A percentile compares a stretch with the other conserved stretches of the same genome.
phyloP scores from a whole-genome alignment of 441 rosid species.

The Populus hybrid region DNA sequence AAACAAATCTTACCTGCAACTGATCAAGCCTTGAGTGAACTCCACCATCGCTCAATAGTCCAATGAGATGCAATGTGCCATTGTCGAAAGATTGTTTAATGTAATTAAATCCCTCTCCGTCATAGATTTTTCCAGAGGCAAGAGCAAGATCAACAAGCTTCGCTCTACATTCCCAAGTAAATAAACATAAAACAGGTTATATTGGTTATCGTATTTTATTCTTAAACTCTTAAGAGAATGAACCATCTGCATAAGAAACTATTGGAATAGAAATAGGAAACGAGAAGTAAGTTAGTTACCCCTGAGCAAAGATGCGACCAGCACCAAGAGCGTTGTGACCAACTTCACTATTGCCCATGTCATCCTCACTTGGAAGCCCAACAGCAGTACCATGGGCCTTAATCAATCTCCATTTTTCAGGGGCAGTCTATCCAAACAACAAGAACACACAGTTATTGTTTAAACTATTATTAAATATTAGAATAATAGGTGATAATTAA shows the following conservation, averaged over 20 bases:
- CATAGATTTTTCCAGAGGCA: conserved; percentile 83
- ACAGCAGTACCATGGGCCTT: conserved; percentile 91
- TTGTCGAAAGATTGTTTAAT: conserved; percentile 52
- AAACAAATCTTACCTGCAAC: conserved; percentile 46
- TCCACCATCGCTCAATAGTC: conserved; percentile 92
- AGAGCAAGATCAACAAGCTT: conserved; percentile 92
- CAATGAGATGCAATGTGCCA: conserved; percentile 82
- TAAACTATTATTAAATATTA: no score
- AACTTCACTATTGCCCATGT: conserved; percentile 99
- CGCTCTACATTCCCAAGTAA: conserved; percentile 49
- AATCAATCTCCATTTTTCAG: conserved; percentile 80
- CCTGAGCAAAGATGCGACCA: conserved; percentile 92
- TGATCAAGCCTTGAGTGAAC: conserved; percentile 97
- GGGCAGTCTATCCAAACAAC: conserved; percentile 42
- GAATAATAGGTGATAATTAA: neutral
- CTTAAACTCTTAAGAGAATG: neutral
- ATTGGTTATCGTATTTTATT: no score
- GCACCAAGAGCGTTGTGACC: conserved; percentile 99
- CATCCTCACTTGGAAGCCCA: conserved; percentile 96
- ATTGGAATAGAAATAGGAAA: neutral
- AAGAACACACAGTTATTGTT: neutral
- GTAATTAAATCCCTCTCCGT: conserved; percentile 81
- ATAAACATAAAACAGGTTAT: neutral
- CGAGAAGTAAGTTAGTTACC: conserved; percentile 31
- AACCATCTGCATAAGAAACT: neutral